These are phyloP conservation scores for Basidioascus undulatus DNA, from an alignment of 768 basidiomycete genomes.

Conservation along the genomic window DNA sequence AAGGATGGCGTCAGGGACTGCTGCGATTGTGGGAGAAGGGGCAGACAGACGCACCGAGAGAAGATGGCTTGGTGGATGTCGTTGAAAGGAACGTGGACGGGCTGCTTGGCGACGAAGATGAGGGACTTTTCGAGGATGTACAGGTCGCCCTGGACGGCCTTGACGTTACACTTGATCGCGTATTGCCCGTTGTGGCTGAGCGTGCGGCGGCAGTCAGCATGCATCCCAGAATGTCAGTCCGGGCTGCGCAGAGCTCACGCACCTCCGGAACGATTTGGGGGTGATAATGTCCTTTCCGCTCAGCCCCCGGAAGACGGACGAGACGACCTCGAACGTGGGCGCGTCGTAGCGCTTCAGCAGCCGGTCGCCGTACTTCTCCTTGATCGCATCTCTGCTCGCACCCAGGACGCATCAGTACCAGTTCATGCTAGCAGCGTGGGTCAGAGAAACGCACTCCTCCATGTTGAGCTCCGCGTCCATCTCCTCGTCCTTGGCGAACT, in stretches of 20 bases:
- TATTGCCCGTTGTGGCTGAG: slow-evolving; percentile 63
- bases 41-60: slow-evolving; percentile 30
- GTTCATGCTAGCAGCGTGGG: background rate
- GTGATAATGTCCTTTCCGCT: slow-evolving; percentile 79
- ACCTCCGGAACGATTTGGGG: slow-evolving; percentile 67
- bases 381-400: slow-evolving; percentile 18
- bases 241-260: slow-evolving; percentile 7
- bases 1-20: background rate
- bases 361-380: slow-evolving; percentile 34
- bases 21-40: background rate
- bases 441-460: slow-evolving; percentile 42
- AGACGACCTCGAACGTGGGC: slow-evolving; percentile 84
- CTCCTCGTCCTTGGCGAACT: slow-evolving; percentile 90
- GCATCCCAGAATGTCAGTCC: background rate
- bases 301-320: slow-evolving; percentile 72
- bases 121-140: slow-evolving; percentile 96
- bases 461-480: slow-evolving; percentile 87
- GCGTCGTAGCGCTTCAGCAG: slow-evolving; percentile 86
- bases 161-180: slow-evolving; percentile 93
- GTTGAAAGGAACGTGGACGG: slow-evolving; percentile 63
- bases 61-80: slow-evolving; percentile 79
- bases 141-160: slow-evolving; percentile 86
- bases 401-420: background rate
- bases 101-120: slow-evolving; percentile 92
- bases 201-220: background rate